Conservation (phyloP, 1,284 basidiomycete species). For the Microbotryum violaceum region DNA sequence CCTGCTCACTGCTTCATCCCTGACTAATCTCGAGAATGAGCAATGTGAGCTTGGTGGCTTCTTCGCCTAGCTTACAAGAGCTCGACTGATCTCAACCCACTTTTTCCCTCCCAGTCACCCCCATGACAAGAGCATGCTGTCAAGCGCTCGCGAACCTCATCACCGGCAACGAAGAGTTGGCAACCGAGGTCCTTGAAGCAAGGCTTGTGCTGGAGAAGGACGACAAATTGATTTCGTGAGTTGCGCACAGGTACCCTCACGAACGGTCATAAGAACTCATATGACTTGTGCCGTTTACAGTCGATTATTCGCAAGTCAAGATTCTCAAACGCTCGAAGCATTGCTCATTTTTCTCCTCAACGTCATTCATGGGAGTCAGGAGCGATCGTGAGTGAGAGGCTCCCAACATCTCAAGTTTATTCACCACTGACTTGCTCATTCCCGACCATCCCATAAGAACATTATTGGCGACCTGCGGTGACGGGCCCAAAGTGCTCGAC, state of each 20-base stretch:
- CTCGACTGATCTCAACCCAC: background rate
- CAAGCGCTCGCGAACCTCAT: conserved; percentile 26
- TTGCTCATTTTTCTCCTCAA: conserved; percentile 28
- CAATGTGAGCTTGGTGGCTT: conserved; percentile 2
- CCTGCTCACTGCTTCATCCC: conserved; percentile 15
- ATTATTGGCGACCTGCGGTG: conserved; percentile 12
- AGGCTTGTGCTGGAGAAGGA: conserved; percentile 4
- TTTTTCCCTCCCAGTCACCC: conserved; percentile 2
- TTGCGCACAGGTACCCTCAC: too few species aligned
- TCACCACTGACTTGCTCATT: background rate
- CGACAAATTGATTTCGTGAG: conserved; percentile 13
- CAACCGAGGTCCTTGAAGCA: background rate
- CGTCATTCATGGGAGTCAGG: conserved; percentile 6
- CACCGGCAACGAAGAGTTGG: conserved; percentile 12
- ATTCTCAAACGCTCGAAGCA: conserved; percentile 16
- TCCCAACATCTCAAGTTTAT: background rate
- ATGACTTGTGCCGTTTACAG: background rate
- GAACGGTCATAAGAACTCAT: background rate
- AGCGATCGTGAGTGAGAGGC: conserved; percentile 8
- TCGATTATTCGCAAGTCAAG: conserved; percentile 20
- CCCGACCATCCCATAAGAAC: background rate
- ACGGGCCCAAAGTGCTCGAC: conserved; percentile 14
- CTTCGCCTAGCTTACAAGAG: too few species aligned
- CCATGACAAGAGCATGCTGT: conserved; percentile 21
- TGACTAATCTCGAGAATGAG: conserved; percentile 20